Percentiles rank a stretch among this genome's conserved stretches.
Conservation (phyloP, 2,329 filamentous ascomycete species). For the Aspergillus terreus region DNA sequence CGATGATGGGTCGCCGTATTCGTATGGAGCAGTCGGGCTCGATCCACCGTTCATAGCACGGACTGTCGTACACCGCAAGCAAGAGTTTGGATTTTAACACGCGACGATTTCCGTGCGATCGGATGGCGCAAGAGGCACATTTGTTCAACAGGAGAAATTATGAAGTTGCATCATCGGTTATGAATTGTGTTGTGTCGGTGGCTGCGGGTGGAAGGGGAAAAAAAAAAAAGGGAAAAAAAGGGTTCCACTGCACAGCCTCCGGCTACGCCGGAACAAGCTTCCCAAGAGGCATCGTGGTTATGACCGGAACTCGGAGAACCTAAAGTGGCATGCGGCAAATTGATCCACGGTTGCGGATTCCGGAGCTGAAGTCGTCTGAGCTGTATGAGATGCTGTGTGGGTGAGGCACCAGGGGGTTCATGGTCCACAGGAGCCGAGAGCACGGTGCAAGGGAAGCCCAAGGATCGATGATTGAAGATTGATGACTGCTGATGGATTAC, state of each 20-base stretch:
- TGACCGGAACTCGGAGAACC: neutral
- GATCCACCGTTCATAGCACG: neutral
- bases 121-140: neutral
- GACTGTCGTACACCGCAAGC: neutral
- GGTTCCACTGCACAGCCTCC: constrained; percentile 22
- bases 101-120: neutral
- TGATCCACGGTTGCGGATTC: neutral
- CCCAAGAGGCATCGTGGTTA: constrained; percentile 1
- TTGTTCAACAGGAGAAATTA: neutral
- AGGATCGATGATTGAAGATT: neutral
- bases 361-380: no score
- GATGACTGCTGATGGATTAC: neutral
- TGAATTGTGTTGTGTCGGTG: neutral
- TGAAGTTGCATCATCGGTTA: neutral
- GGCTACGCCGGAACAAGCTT: constrained; percentile 10
- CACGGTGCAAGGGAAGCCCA: neutral
- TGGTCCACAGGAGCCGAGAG: neutral
- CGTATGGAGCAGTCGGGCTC: constrained; percentile 1
- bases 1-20: constrained; percentile 7
- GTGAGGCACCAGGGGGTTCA: neutral
- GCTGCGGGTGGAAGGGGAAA: neutral
- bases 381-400: neutral
- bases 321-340: neutral
- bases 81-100: neutral
- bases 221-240: constrained; percentile 6